Conservation (phyloP, 345 rosid genomes). For the Corchorus capsularis region DNA sequence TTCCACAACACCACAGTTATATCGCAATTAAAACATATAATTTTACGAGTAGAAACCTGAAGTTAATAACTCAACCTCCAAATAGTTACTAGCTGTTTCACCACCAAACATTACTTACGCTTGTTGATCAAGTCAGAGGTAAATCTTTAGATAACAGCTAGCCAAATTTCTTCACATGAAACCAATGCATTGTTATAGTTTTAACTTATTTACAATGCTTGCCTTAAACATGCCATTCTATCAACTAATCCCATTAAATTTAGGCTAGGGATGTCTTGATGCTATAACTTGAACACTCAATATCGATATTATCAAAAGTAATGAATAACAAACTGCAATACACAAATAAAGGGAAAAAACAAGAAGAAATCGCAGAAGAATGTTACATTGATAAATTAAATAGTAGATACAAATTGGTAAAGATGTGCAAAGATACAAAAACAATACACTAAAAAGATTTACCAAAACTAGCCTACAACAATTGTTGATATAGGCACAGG, state of each 20-base stretch:
- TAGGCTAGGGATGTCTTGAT: background rate
- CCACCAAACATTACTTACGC: background rate
- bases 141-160: background rate
- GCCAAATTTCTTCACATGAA: background rate
- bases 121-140: background rate
- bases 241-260: background rate
- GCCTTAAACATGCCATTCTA: background rate
- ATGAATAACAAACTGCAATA: background rate
- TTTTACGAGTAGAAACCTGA: background rate
- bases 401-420: constrained; percentile 19
- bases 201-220: background rate
- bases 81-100: background rate
- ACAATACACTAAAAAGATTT: constrained; percentile 7
- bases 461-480: constrained; percentile 20
- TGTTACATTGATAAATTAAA: constrained; percentile 6
- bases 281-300: background rate
- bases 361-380: background rate
- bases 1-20: background rate
- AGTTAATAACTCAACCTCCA: background rate
- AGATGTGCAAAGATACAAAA: constrained; percentile 20
- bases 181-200: background rate
- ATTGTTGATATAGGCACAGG: constrained; percentile 4
- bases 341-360: background rate
- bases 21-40: background rate
- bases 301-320: background rate